phyloP scores from a whole-genome alignment of 179 eudicot genomes.

The Beta corolliflora region DNA sequence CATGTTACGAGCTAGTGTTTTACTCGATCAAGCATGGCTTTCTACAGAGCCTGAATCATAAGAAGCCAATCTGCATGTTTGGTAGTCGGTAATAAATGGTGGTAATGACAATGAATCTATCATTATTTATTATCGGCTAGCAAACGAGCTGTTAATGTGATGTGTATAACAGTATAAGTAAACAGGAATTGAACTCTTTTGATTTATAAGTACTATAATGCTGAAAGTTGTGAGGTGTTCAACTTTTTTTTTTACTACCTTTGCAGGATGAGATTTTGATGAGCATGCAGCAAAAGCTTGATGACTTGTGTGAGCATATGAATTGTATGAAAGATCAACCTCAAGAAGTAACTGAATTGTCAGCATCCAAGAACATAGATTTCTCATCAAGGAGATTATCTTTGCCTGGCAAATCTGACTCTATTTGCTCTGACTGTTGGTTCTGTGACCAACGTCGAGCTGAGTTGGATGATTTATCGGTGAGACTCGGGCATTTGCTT shows the following conservation, averaged over 20 bases:
- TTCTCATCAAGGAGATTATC: slow-evolving; percentile 24
- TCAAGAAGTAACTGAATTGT: slow-evolving; percentile 26
- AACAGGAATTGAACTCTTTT: neutral
- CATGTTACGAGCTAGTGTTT: neutral
- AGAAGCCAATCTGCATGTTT: too few relatives aligned
- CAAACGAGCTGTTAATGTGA: neutral
- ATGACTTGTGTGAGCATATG: slow-evolving; percentile 71
- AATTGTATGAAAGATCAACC: slow-evolving; percentile 63
- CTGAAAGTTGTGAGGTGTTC: neutral
- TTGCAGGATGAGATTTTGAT: slow-evolving; percentile 76
- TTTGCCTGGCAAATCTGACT: slow-evolving; percentile 26
- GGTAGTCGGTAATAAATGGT: too few relatives aligned
- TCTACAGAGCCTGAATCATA: neutral
- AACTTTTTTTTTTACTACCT: neutral
- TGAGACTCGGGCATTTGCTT: slow-evolving; percentile 21
- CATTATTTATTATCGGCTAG: too few relatives aligned
- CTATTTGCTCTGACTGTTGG: slow-evolving; percentile 48
- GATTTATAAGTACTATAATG: neutral
- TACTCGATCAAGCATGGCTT: neutral
- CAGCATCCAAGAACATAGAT: slow-evolving; percentile 29
- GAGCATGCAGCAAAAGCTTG: slow-evolving; percentile 91
- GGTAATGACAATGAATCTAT: too few relatives aligned
- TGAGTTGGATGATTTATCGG: slow-evolving; percentile 37
- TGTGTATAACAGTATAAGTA: neutral
- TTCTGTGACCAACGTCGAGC: slow-evolving; percentile 58